These are phyloP conservation scores for Trichosporon sp. DNA, from an alignment of 1,284 basidiomycete genomes.

Conservation along the genomic window DNA sequence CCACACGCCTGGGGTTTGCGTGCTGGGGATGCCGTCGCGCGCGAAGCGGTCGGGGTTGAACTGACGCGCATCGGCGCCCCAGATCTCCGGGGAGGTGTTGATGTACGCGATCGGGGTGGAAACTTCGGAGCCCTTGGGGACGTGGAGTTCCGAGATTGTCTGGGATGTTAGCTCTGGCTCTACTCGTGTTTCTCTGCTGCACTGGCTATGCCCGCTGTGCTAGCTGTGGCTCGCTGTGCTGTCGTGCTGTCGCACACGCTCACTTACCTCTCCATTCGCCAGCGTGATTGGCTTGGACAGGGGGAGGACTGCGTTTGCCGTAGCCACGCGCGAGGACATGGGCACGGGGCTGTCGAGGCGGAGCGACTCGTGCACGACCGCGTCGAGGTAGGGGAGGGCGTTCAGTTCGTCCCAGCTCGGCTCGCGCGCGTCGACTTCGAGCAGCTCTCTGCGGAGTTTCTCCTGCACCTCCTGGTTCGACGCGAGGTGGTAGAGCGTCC, in stretches of 20 bases:
- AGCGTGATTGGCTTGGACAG: slow-evolving; percentile 57
- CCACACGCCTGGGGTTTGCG: slow-evolving; percentile 56
- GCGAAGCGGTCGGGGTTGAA: slow-evolving; percentile 19
- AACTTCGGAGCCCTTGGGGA: slow-evolving; percentile 65
- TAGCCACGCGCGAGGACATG: slow-evolving; percentile 65
- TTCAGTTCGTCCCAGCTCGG: slow-evolving; percentile 47
- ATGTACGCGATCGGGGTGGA: slow-evolving; percentile 58
- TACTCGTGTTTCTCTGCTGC: no score
- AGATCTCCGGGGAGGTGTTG: slow-evolving; percentile 16
- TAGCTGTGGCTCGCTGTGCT: no score
- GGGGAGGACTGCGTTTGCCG: slow-evolving; percentile 66
- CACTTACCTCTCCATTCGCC: slow-evolving; percentile 52
- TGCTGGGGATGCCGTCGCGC: slow-evolving; percentile 1
- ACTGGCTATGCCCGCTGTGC: no score
- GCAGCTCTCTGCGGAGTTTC: slow-evolving; percentile 63
- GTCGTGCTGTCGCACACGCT: slow-evolving; percentile 18
- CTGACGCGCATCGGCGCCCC: not conserved
- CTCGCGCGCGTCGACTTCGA: slow-evolving; percentile 53
- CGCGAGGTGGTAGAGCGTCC: slow-evolving; percentile 71
- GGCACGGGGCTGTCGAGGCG: slow-evolving; percentile 70
- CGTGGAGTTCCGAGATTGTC: slow-evolving; percentile 56
- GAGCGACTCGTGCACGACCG: slow-evolving; percentile 69
- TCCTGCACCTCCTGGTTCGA: slow-evolving; percentile 63
- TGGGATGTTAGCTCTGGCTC: slow-evolving; percentile 22
- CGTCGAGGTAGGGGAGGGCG: slow-evolving; percentile 63